phyloP scores from a whole-genome alignment of 164 flowering plant genomes.

The Magnolia officinalis region DNA sequence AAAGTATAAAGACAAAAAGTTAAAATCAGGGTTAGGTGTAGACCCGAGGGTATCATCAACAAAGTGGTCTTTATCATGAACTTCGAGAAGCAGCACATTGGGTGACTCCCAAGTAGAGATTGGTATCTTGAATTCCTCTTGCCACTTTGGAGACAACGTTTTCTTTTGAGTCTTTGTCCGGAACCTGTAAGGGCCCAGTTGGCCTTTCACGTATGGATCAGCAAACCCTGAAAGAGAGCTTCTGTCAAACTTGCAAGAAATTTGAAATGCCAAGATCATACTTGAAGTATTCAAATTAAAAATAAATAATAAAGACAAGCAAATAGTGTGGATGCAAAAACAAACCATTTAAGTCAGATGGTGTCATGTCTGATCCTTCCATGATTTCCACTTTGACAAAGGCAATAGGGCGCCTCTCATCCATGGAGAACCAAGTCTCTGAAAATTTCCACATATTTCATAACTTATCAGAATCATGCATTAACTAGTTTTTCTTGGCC shows the following conservation, averaged over 20 bases:
- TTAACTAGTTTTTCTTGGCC: neutral
- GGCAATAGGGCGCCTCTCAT: constrained; percentile 75
- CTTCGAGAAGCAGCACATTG: constrained; percentile 65
- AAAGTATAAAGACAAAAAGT: neutral
- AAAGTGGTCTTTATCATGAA: constrained; percentile 83
- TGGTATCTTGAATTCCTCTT: constrained; percentile 86
- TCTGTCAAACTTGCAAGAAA: constrained; percentile 1
- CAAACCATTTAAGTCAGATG: constrained; percentile 89
- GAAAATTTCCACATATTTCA: constrained; percentile 2
- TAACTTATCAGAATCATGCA: neutral
- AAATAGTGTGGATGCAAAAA: neutral
- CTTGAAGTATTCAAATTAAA: neutral
- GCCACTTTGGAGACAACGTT: constrained; percentile 85
- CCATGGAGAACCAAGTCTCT: constrained; percentile 79
- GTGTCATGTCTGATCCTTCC: constrained; percentile 87
- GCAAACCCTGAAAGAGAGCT: constrained; percentile 74
- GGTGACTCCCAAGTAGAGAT: constrained; percentile 74
- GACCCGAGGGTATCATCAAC: constrained; percentile 89
- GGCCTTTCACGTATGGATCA: constrained; percentile 96
- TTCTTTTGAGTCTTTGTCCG: constrained; percentile 70
- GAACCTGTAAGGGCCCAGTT: constrained; percentile 75
- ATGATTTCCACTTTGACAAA: constrained; percentile 75
- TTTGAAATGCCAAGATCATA: neutral
- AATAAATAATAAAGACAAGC: neutral
- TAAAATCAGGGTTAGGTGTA: constrained; percentile 19